A percentile compares a stretch with the other conserved stretches of the same genome.
These are phyloP conservation scores for Coniella lustricola DNA, from an alignment of 2,329 filamentous ascomycete genomes.

Conservation along the genomic window DNA sequence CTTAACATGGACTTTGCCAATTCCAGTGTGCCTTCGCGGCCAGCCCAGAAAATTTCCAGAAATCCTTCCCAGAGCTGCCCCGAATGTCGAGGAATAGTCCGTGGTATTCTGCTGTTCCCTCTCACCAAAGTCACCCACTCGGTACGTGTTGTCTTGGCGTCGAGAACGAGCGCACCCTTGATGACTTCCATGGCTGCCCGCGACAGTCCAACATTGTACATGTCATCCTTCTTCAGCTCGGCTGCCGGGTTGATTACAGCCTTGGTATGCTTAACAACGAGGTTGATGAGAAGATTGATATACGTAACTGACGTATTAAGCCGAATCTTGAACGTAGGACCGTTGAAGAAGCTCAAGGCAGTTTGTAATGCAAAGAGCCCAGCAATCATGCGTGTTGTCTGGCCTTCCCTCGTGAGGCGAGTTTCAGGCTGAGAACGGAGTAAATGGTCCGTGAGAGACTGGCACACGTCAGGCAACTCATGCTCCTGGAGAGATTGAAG, in stretches of 20 bases:
- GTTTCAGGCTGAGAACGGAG: conserved; percentile 57
- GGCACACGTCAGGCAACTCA: conserved; percentile 72
- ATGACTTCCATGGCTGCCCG: conserved; percentile 57
- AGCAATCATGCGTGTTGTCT: conserved; percentile 55
- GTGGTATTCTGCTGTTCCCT: conserved; percentile 53
- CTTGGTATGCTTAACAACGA: conserved; percentile 53
- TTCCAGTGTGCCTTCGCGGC: conserved; percentile 46
- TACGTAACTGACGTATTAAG: conserved; percentile 51
- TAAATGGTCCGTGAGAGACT: conserved; percentile 69
- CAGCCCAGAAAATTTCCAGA: conserved; percentile 45
- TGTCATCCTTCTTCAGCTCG: conserved; percentile 37
- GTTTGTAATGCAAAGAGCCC: conserved; percentile 55
- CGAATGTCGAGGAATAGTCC: conserved; percentile 63
- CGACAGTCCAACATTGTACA: conserved; percentile 44
- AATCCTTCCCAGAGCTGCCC: conserved; percentile 73
- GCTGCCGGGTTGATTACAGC: conserved; percentile 51
- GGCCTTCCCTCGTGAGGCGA: conserved; percentile 48
- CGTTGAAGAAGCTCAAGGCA: conserved; percentile 50
- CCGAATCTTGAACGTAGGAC: conserved; percentile 36
- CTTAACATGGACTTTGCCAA: conserved; percentile 69
- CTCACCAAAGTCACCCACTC: conserved; percentile 60
- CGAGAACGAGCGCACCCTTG: conserved; percentile 58
- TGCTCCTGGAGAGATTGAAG: conserved; percentile 68
- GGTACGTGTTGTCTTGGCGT: conserved; percentile 61
- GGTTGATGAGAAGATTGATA: conserved; percentile 58